Conservation (phyloP, 2,329 filamentous ascomycete species). For the Xylaria arbuscula region DNA sequence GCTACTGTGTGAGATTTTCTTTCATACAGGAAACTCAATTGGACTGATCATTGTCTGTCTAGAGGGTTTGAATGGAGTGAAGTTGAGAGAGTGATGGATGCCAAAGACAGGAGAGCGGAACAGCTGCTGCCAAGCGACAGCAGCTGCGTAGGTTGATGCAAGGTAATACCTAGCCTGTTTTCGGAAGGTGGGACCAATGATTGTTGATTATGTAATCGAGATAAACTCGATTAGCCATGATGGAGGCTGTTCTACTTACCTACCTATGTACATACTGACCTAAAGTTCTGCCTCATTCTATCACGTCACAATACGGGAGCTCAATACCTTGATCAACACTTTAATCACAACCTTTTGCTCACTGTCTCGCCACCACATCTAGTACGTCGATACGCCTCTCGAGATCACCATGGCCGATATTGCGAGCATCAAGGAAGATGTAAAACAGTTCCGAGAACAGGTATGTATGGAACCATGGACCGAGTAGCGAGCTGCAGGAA, state of each 20-base stretch:
- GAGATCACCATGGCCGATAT: conserved; percentile 55
- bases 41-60: too few relatives aligned
- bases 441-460: conserved; percentile 67
- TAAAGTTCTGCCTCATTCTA: not conserved
- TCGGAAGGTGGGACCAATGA: not conserved
- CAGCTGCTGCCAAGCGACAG: not conserved
- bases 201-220: not conserved
- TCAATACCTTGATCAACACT: not conserved
- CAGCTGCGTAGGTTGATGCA: not conserved
- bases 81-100: not conserved
- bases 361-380: not conserved
- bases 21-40: too few relatives aligned
- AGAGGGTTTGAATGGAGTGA: not conserved
- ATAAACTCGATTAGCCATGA: not conserved
- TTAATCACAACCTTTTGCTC: not conserved
- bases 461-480: conserved; percentile 50
- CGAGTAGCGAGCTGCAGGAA: not conserved
- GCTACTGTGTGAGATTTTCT: not conserved
- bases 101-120: not conserved
- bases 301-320: not conserved
- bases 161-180: not conserved
- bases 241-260: too few relatives aligned
- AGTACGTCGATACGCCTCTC: not conserved
- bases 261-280: not conserved
- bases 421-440: conserved; percentile 62